Base-by-base conservation (phyloP, 1,284 basidiomycete species). In the Sporisorium sorghi region DNA sequence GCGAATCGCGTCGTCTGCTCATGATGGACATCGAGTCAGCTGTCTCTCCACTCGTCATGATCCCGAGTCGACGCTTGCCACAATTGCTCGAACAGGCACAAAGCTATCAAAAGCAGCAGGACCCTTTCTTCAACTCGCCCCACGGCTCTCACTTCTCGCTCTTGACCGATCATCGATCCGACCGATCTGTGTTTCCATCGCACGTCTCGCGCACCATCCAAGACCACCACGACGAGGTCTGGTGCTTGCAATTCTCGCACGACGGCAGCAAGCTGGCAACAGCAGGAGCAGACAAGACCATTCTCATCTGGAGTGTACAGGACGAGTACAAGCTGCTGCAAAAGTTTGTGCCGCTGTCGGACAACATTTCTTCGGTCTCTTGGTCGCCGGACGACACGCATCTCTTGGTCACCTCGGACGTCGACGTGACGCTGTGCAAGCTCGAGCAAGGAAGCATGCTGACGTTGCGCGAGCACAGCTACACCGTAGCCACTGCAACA, bases 181-280 rank as follows among this genome's bases (percentile, higher is more conserved):
- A 90, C 71, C 89, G 90, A 79, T 73, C 76, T 10, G 88, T 89
- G 40, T 98, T 99, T 86, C 96, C 96, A 12, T 93, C 93, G 2
- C 90, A 91, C 24, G 70, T 73, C 0, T 67, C 63, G n/a, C 61
- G 50, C 19, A 90, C 94, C 42, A 86, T 98, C 49, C 88, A 90
- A 42, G 92, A 91, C 32, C 96, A 99, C 85, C 88, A 87, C 14
- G 93, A 97, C 82, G 94, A 99, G 84, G 94, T 99, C 14, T 99
- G 96, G 95, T 90, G 92, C 79, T 86, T 98, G 67, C 91, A 91
- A 82, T 99, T 95, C 93, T 97, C 94, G 84, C 92, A 94, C 78
- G 90, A 91, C 82, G 96, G 97, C 5, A 86, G 86, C 49, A 90
- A 89, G 78, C 87, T 99, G 37, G 97, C 95, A 15, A 94, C 91